phyloP scores from a whole-genome alignment of 306 rosid genomes.

The Quercus bicolor region DNA sequence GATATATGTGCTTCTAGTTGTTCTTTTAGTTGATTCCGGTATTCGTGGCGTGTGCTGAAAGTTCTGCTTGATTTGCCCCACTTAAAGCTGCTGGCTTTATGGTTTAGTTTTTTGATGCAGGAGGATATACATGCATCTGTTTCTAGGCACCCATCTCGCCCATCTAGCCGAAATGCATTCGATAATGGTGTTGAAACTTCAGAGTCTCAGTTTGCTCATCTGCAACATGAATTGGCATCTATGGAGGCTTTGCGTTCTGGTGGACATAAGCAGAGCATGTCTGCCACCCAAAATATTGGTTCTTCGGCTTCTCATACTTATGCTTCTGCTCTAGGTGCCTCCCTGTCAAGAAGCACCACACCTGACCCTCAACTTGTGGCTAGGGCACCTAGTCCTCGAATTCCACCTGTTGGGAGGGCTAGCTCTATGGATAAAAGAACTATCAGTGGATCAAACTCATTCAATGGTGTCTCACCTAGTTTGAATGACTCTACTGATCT shows the following conservation, averaged over 20 bases:
- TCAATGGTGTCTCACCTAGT: conserved; percentile 54
- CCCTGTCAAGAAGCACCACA: conserved; percentile 87
- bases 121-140: conserved; percentile 67
- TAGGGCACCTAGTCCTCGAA: conserved; percentile 93
- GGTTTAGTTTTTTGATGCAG: conserved; percentile 38
- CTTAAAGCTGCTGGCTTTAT: conserved; percentile 1
- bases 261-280: conserved; percentile 56
- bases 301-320: conserved; percentile 59
- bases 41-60: background rate
- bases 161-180: conserved; percentile 82
- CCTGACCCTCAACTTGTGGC: conserved; percentile 87
- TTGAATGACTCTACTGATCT: conserved; percentile 65
- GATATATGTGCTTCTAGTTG: background rate
- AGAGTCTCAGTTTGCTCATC: conserved; percentile 46
- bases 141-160: conserved; percentile 71
- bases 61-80: background rate
- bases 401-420: conserved; percentile 77
- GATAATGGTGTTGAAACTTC: conserved; percentile 64
- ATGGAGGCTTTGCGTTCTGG: conserved; percentile 48
- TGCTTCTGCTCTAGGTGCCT: conserved; percentile 85
- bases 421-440: conserved; percentile 64
- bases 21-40: background rate
- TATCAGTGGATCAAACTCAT: conserved; percentile 2
- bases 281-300: conserved; percentile 60
- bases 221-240: conserved; percentile 46